Base-by-base conservation (phyloP, 2,329 filamentous ascomycete genomes). In the Ambrosiella beaveri region DNA sequence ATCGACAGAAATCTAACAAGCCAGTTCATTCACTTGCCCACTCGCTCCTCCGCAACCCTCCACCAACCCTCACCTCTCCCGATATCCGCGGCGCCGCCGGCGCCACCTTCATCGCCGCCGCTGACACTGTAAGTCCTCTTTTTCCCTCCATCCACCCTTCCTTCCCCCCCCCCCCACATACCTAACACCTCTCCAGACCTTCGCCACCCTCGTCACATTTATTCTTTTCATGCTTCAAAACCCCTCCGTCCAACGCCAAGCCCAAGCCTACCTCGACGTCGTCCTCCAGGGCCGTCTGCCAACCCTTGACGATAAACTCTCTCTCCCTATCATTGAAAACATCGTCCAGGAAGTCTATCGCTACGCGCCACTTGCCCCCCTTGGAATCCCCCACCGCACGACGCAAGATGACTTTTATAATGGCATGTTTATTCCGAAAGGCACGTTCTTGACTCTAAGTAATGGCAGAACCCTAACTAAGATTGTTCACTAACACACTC, bases 351-450 rank as follows among this genome's bases (percentile, higher is more conserved):
- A 56, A 35, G 8, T 56, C 27, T 45, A 56, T 15, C 39, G 54
- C 51, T 73, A 69, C 68, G 66, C 68, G 15, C 74, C 74, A 3
- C 64, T 76, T 13, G 71, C 71, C 50, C 74, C 75, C 9, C 66
- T 76, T 9, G 66, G 66, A 4, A 77, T 81, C 56, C 79, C 79
- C 8, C 79, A 82, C 65, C 74, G 70, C 60, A 71, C 76, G 11
- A 70, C 74, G 2, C 65, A 75, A 57, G 78, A 82, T 59, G 79
- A 82, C 62, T 68, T 74, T 37, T 82, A 81, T 63, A 69, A 75
- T 27, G 77, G 74, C 53, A 77, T 79, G 69, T 73, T 75, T 61
- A 79, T 82, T 60, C 78, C 77, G 11, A 75, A 74, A 61, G 79
- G 79, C 67, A 61, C 41, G 58, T 8, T 15, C 9, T 3, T 6